A percentile compares a stretch with the other conserved stretches of the same genome.
Evolutionary conservation across 345 rosid species (phyloP).

Genomic region (Eucalyptus albens): DNA sequence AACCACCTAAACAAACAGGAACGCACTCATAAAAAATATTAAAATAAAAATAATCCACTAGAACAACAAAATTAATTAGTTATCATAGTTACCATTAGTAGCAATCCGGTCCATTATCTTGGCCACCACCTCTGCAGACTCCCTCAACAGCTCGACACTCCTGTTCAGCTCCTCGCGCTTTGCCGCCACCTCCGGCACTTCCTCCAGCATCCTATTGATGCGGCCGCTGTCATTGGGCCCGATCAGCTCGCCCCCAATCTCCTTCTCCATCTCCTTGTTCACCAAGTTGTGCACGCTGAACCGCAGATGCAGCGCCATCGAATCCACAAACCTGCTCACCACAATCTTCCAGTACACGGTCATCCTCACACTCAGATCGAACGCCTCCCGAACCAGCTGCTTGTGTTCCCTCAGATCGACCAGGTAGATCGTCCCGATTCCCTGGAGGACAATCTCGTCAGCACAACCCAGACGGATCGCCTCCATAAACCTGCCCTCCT

Average conservation of each 20-base stretch:
- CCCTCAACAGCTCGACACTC: constrained; percentile 3
- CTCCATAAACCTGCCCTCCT: not conserved
- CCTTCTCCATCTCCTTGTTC: constrained; percentile 6
- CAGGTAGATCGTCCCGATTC: not conserved
- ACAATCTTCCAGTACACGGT: constrained; percentile 15
- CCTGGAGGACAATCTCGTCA: not conserved
- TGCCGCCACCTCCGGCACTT: constrained; percentile 1
- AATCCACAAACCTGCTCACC: constrained; percentile 9
- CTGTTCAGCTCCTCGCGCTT: constrained; percentile 13
- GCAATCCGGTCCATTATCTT: not conserved
- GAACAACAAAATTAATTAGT: not conserved
- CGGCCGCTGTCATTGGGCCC: not conserved
- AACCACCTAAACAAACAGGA: not conserved
- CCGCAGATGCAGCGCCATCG: constrained; percentile 4
- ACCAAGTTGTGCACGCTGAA: not conserved
- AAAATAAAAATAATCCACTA: not conserved
- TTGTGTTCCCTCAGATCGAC: not conserved
- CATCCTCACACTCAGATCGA: constrained; percentile 11
- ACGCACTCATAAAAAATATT: too few species aligned
- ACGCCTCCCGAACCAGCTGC: not conserved
- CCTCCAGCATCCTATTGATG: constrained; percentile 9
- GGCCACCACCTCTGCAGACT: constrained; percentile 4
- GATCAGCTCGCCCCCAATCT: not conserved
- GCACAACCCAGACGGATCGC: not conserved
- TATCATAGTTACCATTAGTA: not conserved